Base-by-base conservation (phyloP, 345 rosid genomes). In the Eucalyptus victrix region DNA sequence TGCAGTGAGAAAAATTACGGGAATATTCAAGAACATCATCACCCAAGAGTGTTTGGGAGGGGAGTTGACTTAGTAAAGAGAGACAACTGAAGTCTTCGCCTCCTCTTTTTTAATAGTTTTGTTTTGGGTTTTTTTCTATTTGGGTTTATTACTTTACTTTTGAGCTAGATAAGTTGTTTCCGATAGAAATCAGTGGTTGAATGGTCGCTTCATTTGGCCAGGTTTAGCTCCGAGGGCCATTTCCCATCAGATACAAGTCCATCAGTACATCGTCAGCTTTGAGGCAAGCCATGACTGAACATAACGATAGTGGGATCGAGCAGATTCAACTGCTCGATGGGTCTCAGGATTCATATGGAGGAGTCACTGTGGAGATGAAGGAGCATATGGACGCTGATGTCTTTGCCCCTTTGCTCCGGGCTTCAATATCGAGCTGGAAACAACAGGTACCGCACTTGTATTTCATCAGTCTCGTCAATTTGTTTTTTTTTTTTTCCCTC, bases 361-460 rank as follows among this genome's bases (percentile, higher is more conserved):
- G 99, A 50, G 93, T 96, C 51, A 90, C 28, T 1, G 92, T 95
- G 32, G 92, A 91, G 9, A 80, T 96, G 49, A 90, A 86, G 58
- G 92, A 93, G 51, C 30, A 88, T 12, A 92, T 94, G 94, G 95
- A 94, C 28, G 32, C 95, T 49, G 62, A 87, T 44, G 89, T 47
- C 40, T 97, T 96, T 87, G 88, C 89, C 42, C 13, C 88, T 89
- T 86, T 85, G 90, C 98, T 97, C 50, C 91, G 87, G 88, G 93
- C 93, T 90, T 96, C 98, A 17, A 81, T 95, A 6, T 90, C 93
- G 1, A 86, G 51, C 18, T 96, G 99, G 98, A 94, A 53, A 89
- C 90, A 89, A 9, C 91, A 92, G 96, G 98, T 97, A 37, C 83
- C 23, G 83, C 12, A 37, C 83, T 18, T 19, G 83, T 76, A 23